Conservation (phyloP, 2,329 filamentous ascomycete genomes). For the Fusarium acutatum region DNA sequence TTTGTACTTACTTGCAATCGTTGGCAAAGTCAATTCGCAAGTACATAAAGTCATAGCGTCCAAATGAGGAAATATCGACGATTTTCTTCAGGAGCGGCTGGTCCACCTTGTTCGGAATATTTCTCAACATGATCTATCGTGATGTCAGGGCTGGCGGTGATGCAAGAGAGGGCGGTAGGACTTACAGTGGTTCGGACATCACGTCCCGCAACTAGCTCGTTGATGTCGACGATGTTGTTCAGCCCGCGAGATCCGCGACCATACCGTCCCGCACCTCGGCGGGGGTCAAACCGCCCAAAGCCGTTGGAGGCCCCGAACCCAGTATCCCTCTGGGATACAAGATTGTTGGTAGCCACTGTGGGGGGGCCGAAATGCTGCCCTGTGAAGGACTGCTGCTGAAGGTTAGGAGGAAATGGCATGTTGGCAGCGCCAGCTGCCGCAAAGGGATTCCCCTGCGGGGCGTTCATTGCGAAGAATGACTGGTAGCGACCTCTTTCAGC, state of each 20-base stretch:
- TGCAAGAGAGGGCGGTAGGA: conserved; percentile 8
- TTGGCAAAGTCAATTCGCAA: conserved; percentile 88
- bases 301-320: too few relatives aligned
- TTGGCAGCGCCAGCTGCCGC: conserved; percentile 12
- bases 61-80: conserved; percentile 79
- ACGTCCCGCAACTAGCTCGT: conserved; percentile 58
- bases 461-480: conserved; percentile 41
- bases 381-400: conserved; percentile 41
- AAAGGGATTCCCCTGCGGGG: conserved; percentile 17
- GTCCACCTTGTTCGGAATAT: conserved; percentile 91
- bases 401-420: rapidly evolving
- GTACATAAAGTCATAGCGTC: conserved; percentile 95
- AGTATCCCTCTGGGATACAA: too few relatives aligned
- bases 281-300: conserved; percentile 37
- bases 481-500: neutral
- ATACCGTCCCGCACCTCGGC: neutral
- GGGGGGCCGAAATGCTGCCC: neutral
- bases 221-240: conserved; percentile 67
- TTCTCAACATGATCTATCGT: conserved; percentile 85
- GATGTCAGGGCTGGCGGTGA: neutral
- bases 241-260: neutral
- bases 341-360: rapidly evolving
- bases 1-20: conserved; percentile 76
- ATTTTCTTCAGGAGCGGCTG: conserved; percentile 80
- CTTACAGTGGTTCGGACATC: conserved; percentile 80